Evolutionary conservation across 2,329 filamentous ascomycete species (phyloP).

Genomic region (Aspergillus versicolor): DNA sequence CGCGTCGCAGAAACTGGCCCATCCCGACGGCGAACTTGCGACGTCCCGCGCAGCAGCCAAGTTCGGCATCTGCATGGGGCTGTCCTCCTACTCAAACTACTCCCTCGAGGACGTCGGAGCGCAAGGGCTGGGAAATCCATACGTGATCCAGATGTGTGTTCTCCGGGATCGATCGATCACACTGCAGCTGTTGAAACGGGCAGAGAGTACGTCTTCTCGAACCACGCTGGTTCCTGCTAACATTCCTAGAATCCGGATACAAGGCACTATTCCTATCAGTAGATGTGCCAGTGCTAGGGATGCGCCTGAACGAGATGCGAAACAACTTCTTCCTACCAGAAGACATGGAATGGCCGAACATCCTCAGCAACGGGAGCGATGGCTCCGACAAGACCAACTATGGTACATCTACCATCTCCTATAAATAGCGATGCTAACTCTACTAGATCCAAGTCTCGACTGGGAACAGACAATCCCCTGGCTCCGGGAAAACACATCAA

Average conservation of each 20-base stretch:
- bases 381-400: slow-evolving; percentile 27
- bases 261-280: slow-evolving; percentile 57
- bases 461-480: slow-evolving; percentile 54
- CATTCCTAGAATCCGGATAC: slow-evolving; percentile 45
- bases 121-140: slow-evolving; percentile 44
- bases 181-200: slow-evolving; percentile 41
- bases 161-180: slow-evolving; percentile 50
- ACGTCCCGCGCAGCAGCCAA: slow-evolving; percentile 49
- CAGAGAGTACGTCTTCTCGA: slow-evolving; percentile 38
- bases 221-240: neutral
- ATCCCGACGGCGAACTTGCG: slow-evolving; percentile 51
- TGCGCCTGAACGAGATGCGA: slow-evolving; percentile 54
- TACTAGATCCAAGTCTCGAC: slow-evolving; percentile 40
- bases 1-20: slow-evolving; percentile 53
- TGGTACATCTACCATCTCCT: slow-evolving; percentile 17
- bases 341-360: slow-evolving; percentile 46
- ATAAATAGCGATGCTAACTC: neutral
- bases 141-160: slow-evolving; percentile 57
- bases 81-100: slow-evolving; percentile 50
- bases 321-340: slow-evolving; percentile 52
- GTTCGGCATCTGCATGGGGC: slow-evolving; percentile 46
- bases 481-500: slow-evolving; percentile 48
- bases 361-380: slow-evolving; percentile 30
- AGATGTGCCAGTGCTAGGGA: slow-evolving; percentile 55
- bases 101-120: slow-evolving; percentile 48